Evolutionary conservation across 306 rosid genomes (phyloP), one percentile per base, ranked within the genome.

Genomic region (Pyrus bretschneideri): DNA sequence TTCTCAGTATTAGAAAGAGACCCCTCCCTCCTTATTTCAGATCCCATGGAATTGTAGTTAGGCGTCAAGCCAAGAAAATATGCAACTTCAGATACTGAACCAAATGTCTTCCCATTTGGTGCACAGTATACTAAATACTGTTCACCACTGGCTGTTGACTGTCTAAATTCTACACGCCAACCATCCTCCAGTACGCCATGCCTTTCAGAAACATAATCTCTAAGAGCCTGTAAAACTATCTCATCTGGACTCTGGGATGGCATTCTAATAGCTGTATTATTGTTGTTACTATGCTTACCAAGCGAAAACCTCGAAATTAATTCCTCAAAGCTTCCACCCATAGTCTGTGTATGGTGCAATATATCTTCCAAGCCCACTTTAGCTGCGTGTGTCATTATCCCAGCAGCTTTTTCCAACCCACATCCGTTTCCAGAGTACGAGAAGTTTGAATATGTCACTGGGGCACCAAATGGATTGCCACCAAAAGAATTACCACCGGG

Each of bases 71-170:
- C 99, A 78, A 96, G 91, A 83, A 88, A 87, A 76, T 89, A 86
- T 69, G 98, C 97, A 83, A 96, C 99, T 77, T 96, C 99, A 89
- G 78, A 93, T 73, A 92, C 92, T 69, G 99, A 91, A 81, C 90
- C 98, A 86, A 96, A 96, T 25, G 85, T 86, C 86, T 89, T 93
- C 77, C 99, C 99, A 78, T 96, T 92, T 12, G 99, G 99, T 25
- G 98, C 93, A 87, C 93, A 83, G 89, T 96, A 96, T 71, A 93
- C 93, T 14, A 96, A 88, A 96, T 89, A 93, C 40, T 82, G 63
- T 63, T 96, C 97, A 79, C 91, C 80, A 81, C 85, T 88, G 79
- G 81, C 84, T 66, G 78, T 51, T 65, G 97, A 82, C 83, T 81
- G 88, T 81, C 91, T 89, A 74, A 96, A 81, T 75, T 96, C 99